Base-by-base conservation (phyloP, 805 yeast genomes). In the Saccharomycopsis sp. region DNA sequence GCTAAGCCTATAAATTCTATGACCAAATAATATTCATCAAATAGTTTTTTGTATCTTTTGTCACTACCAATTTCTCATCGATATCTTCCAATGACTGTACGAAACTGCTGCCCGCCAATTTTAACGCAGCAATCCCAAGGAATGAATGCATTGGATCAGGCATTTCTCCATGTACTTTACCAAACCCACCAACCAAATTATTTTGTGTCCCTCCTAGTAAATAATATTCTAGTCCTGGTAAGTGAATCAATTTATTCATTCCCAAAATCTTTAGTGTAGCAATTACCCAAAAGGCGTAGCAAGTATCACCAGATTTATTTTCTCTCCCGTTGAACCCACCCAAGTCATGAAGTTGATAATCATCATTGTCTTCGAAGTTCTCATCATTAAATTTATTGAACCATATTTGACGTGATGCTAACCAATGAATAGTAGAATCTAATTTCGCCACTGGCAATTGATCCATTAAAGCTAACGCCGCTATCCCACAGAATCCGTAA, bases 291-390 rank as follows among this genome's bases (percentile, higher is more conserved):
- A 87, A 88, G 4, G 82, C 74, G 57, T 88, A 88, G 64, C 97
- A 88, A 0, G 95, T 82, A 60, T 88, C 97, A 3, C 83, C 83
- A 46, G 70, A 72, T 59, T 88, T 88, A 59, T 86, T 86, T n/a
- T 75, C 78, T 38, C 97, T 68, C 1, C 97, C 97, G 59, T 87
- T 85, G 58, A 85, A 79, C 0, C 90, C 90, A 1, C 96, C 96
- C 42, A 63, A 62, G 56, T 82, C 90, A 2, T 58, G 62, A 40
- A 51, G 40, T 14, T 36, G 51, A 35, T 39, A 51, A 19, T 16
- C 11, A 14, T 39, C 49, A 29, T 41, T 43, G 22, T 38, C 40
- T 23, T 60, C 60, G 40, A 56, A 55, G 16, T 59, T 66, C 39
- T 56, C 58, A 31, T 44, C 48, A 11, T 65, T 63, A 40, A 51